Evolutionary conservation across 805 yeast species (phyloP).

Genomic region (Teunomyces barrocoloradensis): DNA sequence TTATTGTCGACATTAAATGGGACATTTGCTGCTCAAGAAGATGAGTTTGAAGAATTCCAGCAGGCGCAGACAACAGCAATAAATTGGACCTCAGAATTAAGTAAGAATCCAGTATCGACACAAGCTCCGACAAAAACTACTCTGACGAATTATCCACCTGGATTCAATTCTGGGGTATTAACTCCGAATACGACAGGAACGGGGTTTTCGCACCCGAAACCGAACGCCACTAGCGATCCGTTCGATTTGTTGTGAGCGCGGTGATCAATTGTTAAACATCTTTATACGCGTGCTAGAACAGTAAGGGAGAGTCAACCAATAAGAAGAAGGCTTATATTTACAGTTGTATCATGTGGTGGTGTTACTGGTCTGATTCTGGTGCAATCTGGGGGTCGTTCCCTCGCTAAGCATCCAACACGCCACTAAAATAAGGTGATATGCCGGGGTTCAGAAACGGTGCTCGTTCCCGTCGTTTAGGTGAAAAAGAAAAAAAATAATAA

Average conservation of each 20-base stretch:
- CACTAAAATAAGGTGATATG: slow-evolving; percentile 1
- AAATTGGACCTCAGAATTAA: slow-evolving; percentile 15
- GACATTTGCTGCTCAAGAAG: slow-evolving; percentile 20
- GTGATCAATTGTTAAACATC: neutral
- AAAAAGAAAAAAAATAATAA: neutral
- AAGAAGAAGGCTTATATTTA: neutral
- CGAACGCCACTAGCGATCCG: slow-evolving; percentile 7
- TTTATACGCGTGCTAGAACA: neutral
- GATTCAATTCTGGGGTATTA: slow-evolving; percentile 26
- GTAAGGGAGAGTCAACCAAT: neutral
- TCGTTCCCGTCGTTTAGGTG: slow-evolving; percentile 8
- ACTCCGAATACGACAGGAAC: slow-evolving; percentile 20
- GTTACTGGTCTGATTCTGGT: slow-evolving; percentile 2
- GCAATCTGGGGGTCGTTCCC: neutral
- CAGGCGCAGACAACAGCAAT: slow-evolving; percentile 10
- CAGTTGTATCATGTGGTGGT: neutral
- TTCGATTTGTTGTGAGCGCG: slow-evolving; percentile 14
- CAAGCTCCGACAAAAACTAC: neutral
- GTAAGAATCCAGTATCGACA: slow-evolving; percentile 3
- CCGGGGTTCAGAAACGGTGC: neutral
- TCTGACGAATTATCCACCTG: slow-evolving; percentile 29
- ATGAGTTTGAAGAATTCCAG: slow-evolving; percentile 30
- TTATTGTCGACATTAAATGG: slow-evolving; percentile 25
- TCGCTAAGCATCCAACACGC: neutral
- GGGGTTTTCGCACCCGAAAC: neutral